Percentiles rank a stretch among this genome's conserved stretches.
Evolutionary conservation across 768 basidiomycete species (phyloP).

Genomic region (Austroboletus festivus): DNA sequence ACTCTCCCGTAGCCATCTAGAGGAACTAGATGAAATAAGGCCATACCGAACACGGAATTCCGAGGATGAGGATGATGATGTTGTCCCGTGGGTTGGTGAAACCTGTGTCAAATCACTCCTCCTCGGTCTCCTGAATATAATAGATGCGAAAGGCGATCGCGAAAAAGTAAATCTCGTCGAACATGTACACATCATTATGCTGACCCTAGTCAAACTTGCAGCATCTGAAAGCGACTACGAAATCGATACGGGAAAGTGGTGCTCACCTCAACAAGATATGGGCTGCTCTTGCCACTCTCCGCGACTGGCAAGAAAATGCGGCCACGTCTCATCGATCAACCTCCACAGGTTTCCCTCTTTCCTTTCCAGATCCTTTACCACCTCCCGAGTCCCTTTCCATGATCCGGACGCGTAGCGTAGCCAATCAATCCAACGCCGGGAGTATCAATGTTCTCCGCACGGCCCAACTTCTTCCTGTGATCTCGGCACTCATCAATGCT

Average conservation of each 20-base stretch:
- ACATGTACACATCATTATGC: neutral
- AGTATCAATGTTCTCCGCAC: conserved; percentile 39
- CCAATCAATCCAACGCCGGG: conserved; percentile 25
- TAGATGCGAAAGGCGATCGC: conserved; percentile 43
- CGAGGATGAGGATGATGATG: conserved; percentile 37
- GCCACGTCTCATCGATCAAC: conserved; percentile 12
- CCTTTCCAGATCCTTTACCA: conserved; percentile 60
- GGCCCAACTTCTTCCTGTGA: conserved; percentile 65
- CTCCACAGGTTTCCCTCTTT: conserved; percentile 20
- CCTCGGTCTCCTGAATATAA: conserved; percentile 55
- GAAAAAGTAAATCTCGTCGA: conserved; percentile 23
- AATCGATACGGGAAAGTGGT: conserved; percentile 51
- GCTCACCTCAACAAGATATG: conserved; percentile 63
- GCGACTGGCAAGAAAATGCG: conserved; percentile 31
- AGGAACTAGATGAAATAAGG: conserved; percentile 61
- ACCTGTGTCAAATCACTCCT: conserved; percentile 60
- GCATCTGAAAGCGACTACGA: conserved; percentile 38
- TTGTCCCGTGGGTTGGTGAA: conserved; percentile 62
- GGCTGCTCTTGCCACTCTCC: conserved; percentile 49
- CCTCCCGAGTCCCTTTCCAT: conserved; percentile 41
- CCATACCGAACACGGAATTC: conserved; percentile 30
- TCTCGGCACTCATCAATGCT: conserved; percentile 55
- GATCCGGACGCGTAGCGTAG: conserved; percentile 48
- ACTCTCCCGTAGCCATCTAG: conserved; percentile 48
- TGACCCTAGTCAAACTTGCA: conserved; percentile 3